Conservation (phyloP, 139 green algal species). For the Astrephomene gubernaculifera region DNA sequence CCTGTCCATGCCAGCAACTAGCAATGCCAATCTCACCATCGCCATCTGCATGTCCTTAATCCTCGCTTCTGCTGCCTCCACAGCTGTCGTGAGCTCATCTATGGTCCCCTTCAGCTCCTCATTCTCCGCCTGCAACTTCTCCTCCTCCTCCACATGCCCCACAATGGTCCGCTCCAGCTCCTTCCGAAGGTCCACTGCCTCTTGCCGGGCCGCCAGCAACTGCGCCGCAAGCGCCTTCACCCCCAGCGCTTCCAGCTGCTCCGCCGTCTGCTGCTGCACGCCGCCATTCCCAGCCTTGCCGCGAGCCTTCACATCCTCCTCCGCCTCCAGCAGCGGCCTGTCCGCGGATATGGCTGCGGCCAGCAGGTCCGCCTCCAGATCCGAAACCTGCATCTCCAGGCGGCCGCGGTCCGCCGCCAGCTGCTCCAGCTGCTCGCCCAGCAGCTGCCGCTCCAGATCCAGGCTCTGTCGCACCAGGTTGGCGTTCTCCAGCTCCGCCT, state of each 20-base stretch:
- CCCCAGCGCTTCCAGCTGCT: slow-evolving; percentile 24
- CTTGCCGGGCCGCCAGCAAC: background rate
- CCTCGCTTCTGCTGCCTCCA: slow-evolving; percentile 3
- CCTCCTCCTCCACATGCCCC: background rate
- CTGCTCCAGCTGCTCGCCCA: slow-evolving; percentile 22
- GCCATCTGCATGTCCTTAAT: background rate
- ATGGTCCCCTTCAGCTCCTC: background rate
- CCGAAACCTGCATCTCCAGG: slow-evolving; percentile 13
- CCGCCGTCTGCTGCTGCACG: background rate
- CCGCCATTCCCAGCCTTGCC: background rate
- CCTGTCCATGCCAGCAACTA: no score
- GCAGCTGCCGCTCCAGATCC: slow-evolving; percentile 1
- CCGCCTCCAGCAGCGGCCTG: background rate
- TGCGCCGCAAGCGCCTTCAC: slow-evolving; percentile 15
- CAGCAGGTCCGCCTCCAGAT: slow-evolving; percentile 13
- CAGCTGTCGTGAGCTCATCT: background rate
- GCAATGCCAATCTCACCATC: no score
- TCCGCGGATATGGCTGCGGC: background rate
- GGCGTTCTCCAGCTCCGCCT: slow-evolving; percentile 6
- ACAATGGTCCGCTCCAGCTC: slow-evolving; percentile 42
- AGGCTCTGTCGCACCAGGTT: background rate
- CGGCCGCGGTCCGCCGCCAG: background rate
- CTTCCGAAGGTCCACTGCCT: background rate
- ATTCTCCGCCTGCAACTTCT: background rate
- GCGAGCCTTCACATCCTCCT: background rate